phyloP scores from a whole-genome alignment of 805 yeast species.

The Lipomyces starkeyi region DNA sequence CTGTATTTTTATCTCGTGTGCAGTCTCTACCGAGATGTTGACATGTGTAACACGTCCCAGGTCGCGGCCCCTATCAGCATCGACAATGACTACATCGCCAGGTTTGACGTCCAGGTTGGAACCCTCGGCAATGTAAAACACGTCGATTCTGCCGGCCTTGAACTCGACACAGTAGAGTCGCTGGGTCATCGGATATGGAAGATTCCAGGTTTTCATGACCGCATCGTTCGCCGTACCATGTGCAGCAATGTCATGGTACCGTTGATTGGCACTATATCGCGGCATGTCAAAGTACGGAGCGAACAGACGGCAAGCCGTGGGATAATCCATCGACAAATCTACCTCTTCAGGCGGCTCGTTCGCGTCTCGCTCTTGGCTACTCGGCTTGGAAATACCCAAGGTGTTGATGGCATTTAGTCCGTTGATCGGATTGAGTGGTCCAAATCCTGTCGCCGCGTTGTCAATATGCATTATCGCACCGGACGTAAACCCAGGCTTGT shows the following conservation, averaged over 20 bases:
- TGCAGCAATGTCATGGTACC: neutral
- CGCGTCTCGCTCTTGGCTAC: neutral
- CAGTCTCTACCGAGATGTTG: constrained; percentile 67
- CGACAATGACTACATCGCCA: constrained; percentile 79
- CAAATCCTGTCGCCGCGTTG: neutral
- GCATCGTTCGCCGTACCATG: neutral
- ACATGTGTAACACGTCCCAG: constrained; percentile 68
- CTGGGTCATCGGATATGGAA: constrained; percentile 22
- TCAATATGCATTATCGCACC: constrained; percentile 1
- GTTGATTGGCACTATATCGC: neutral
- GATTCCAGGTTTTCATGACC: neutral
- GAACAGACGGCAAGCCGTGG: neutral
- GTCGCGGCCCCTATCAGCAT: constrained; percentile 83
- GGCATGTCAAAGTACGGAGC: constrained; percentile 3
- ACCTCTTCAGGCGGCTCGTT: constrained; percentile 3
- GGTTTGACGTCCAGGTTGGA: constrained; percentile 49
- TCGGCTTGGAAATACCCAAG: neutral
- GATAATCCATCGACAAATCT: neutral
- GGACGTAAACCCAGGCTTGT: neutral
- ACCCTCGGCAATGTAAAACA: constrained; percentile 63
- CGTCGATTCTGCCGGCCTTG: constrained; percentile 80
- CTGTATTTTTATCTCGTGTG: constrained; percentile 65
- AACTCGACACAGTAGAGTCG: constrained; percentile 69
- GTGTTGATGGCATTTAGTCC: neutral
- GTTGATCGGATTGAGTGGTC: neutral